Conservation (phyloP, 129 eudicot species). For the Chrysanthemum lavandulifolium region DNA sequence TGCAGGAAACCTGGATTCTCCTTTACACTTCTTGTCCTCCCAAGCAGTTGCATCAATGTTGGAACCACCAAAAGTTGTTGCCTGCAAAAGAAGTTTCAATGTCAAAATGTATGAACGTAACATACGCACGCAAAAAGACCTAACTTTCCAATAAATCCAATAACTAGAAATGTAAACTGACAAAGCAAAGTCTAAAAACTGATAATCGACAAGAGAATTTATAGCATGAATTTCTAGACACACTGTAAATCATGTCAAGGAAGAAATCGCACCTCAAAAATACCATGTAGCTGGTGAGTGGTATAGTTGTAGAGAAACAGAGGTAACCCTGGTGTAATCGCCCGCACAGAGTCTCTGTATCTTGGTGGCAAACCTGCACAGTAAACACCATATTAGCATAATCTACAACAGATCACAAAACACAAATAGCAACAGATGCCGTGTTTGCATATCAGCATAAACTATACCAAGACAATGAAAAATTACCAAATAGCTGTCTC, state of each 20-base stretch:
- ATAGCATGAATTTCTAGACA: background rate
- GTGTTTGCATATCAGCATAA: conserved; percentile 12
- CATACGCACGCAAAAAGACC: no score
- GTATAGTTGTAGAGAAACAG: conserved; percentile 95
- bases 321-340: conserved; percentile 98
- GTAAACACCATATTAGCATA: background rate
- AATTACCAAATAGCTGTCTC: conserved; percentile 89
- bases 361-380: conserved; percentile 93
- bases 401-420: background rate
- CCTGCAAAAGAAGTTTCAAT: conserved; percentile 42
- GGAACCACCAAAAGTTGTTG: conserved; percentile 93
- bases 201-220: background rate
- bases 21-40: conserved; percentile 99
- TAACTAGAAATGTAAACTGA: no score
- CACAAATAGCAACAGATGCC: background rate
- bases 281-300: conserved; percentile 98
- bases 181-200: background rate
- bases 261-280: conserved; percentile 76
- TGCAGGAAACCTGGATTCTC: conserved; percentile 99
- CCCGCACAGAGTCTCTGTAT: conserved; percentile 97
- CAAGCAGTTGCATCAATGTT: conserved; percentile 99
- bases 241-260: background rate
- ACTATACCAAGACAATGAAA: background rate
- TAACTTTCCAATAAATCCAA: background rate
- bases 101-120: background rate